Evolutionary conservation across 768 basidiomycete species (phyloP).

Genomic region (Boletus insuetus): DNA sequence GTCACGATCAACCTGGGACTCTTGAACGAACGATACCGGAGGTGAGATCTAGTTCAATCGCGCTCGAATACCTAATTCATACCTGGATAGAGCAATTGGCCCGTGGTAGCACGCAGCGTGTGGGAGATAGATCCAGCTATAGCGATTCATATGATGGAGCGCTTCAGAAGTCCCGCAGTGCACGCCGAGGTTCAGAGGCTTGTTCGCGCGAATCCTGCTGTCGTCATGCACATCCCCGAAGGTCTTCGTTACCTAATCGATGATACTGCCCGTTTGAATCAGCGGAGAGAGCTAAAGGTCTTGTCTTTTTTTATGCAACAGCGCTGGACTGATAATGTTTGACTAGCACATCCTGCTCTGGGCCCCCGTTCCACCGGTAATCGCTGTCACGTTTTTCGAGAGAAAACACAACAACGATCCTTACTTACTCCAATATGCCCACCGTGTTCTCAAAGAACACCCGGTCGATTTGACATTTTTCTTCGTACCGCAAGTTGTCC

Average conservation of each 20-base stretch:
- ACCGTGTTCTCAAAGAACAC: constrained; percentile 92
- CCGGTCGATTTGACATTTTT: constrained; percentile 96
- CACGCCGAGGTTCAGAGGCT: constrained; percentile 72
- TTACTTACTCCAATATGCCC: constrained; percentile 89
- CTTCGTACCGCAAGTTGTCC: constrained; percentile 98
- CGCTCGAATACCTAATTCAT: constrained; percentile 2
- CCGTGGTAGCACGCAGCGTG: constrained; percentile 59
- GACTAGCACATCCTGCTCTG: constrained; percentile 81
- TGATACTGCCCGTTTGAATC: constrained; percentile 54
- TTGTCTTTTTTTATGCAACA: constrained; percentile 4
- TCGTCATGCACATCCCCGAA: constrained; percentile 74
- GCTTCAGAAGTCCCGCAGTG: constrained; percentile 70
- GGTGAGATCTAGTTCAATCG: constrained; percentile 38
- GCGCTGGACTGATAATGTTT: not conserved
- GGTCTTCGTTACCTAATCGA: constrained; percentile 80
- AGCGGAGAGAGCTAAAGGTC: constrained; percentile 76
- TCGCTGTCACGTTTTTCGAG: constrained; percentile 83
- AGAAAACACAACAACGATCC: constrained; percentile 81
- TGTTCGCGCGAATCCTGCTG: constrained; percentile 67
- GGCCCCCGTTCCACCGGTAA: constrained; percentile 82
- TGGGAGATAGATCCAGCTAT: constrained; percentile 87
- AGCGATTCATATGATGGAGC: constrained; percentile 79
- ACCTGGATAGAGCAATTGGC: constrained; percentile 56
- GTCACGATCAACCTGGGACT: constrained; percentile 54
- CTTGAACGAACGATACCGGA: constrained; percentile 60